Evolutionary conservation across 2,329 filamentous ascomycete genomes (phyloP).

Genomic region (Penicillium sp.): DNA sequence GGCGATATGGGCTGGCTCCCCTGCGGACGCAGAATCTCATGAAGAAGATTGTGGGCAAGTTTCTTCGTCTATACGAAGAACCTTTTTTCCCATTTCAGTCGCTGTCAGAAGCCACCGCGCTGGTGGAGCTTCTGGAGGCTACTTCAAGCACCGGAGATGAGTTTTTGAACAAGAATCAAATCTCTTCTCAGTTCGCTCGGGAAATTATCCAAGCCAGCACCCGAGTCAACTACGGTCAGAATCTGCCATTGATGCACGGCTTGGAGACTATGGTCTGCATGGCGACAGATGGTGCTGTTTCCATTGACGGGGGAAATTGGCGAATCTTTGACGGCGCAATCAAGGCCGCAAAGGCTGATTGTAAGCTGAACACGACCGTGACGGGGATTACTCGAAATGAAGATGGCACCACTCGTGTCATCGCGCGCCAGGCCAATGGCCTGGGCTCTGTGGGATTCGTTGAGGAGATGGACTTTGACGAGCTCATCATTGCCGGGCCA

Average conservation of each 20-base stretch:
- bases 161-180: conserved; percentile 61
- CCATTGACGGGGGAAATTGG: conserved; percentile 84
- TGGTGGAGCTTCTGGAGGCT: conserved; percentile 59
- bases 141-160: conserved; percentile 69
- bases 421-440: conserved; percentile 23
- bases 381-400: conserved; percentile 47
- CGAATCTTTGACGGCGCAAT: conserved; percentile 85
- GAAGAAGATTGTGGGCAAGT: conserved; percentile 63
- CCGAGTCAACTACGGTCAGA: conserved; percentile 90
- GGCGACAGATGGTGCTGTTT: conserved; percentile 76
- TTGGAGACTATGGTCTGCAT: conserved; percentile 88
- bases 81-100: conserved; percentile 81
- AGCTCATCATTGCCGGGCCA: conserved; percentile 75
- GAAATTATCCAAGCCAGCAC: conserved; percentile 89
- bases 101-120: conserved; percentile 61
- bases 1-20: conserved; percentile 78
- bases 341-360: conserved; percentile 53
- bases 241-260: conserved; percentile 78
- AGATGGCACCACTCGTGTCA: conserved; percentile 42
- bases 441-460: conserved; percentile 5
- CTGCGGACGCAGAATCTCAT: conserved; percentile 67
- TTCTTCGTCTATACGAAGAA: conserved; percentile 71
- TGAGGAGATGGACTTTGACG: conserved; percentile 54
- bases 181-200: conserved; percentile 61
- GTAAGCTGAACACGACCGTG: conserved; percentile 64